Base-by-base conservation (phyloP, 129 eudicot species). In the Flaveria linearis region DNA sequence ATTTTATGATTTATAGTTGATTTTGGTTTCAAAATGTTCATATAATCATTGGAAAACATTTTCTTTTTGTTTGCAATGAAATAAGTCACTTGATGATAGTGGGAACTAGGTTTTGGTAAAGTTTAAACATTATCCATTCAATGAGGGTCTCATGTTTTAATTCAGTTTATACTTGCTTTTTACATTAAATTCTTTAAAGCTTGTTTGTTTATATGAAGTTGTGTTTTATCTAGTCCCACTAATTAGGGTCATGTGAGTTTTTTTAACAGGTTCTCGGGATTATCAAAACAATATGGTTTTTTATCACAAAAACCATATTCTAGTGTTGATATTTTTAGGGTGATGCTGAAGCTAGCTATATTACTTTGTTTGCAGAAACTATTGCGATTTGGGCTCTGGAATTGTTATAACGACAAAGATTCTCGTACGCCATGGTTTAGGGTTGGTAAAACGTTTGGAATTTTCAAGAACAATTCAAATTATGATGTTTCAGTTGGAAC, bases 361-460 rank as follows among this genome's bases (percentile, higher is more conserved):
- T 49, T 3, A 49, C 33, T 51, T 51, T 18, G 36, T 36, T 66
- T 76, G 52, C 84, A 89, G 97, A 89, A 84, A 42, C 25, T 78
- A 60, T 63, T 78, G 41, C 64, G 81, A 69, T 78, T 47, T 7
- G 88, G 90, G 72, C 64, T 83, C 0, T 87, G 96, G 97, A 87
- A 86, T 76, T 89, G 89, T 43, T 83, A 83, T 64, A 86, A 65
- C 33, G 46, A 56, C 36, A 71, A 68, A 42, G 82, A 75, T 41
- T 78, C 84, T 2, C 66, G 72, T 26, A 88, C 28, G 53, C 87
- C 94, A 63, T 86, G 91, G 85, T 88, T 91, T 86, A 78, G 81
- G 76, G 97, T 88, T 36, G 82, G 76, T 30, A 91, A 88, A 52
- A 57, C 71, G 8, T 69, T 71, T 58, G 52, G 56, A 0, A 28